phyloP scores from a whole-genome alignment of 108 stramenopile genomes.

The Stephanodiscus minutulus region DNA sequence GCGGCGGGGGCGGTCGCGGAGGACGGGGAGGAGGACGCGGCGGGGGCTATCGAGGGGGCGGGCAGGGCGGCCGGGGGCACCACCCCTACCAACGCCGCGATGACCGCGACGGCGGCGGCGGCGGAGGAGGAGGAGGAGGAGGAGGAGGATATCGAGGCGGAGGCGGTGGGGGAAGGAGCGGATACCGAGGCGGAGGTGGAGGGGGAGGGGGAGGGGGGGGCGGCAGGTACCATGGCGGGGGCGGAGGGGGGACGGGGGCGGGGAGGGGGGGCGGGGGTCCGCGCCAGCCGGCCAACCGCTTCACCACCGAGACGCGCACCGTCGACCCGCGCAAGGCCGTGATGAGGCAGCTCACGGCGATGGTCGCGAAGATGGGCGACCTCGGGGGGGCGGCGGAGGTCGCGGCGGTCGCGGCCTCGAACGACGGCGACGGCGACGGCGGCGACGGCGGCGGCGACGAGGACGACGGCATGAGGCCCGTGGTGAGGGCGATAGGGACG shows the following conservation, averaged over 20 bases:
- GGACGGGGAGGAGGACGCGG: conserved; percentile 14
- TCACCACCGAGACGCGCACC: conserved; percentile 41
- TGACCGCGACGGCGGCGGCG: conserved; percentile 42
- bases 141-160: too few relatives aligned
- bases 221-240: conserved; percentile 7
- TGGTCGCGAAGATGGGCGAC: conserved; percentile 82
- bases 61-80: conserved; percentile 12
- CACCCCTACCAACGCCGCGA: conserved; percentile 44
- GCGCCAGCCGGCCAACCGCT: conserved; percentile 67
- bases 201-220: conserved; percentile 36
- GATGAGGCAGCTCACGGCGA: conserved; percentile 61
- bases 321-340: conserved; percentile 64
- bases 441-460: neutral
- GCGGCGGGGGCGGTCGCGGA: conserved; percentile 7
- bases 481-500: conserved; percentile 43
- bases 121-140: conserved; percentile 22
- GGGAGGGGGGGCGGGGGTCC: conserved; percentile 29
- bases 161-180: conserved; percentile 13
- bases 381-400: conserved; percentile 56
- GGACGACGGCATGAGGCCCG: conserved; percentile 27
- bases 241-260: conserved; percentile 21
- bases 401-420: conserved; percentile 1
- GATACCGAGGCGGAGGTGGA: too few relatives aligned
- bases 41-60: conserved; percentile 11
- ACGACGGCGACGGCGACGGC: neutral